Evolutionary conservation across 2,329 filamentous ascomycete genomes (phyloP).

Genomic region (Nemania bipapillata): DNA sequence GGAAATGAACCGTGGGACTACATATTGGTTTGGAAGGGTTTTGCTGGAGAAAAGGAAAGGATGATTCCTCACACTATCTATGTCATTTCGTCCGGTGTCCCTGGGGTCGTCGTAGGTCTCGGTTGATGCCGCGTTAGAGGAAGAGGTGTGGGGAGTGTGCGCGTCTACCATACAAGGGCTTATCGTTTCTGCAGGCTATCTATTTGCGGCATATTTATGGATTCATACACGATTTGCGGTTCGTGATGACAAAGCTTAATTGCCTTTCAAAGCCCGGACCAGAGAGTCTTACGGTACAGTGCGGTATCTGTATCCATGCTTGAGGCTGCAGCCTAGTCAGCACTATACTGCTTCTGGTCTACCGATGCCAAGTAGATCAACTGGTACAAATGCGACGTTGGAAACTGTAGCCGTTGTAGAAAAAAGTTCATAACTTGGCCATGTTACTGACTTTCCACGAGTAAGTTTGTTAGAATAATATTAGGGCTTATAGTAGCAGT

Average conservation of each 20-base stretch:
- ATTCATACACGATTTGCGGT: not conserved
- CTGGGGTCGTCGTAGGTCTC: not conserved
- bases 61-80: not conserved
- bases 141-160: not conserved
- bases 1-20: not conserved
- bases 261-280: not conserved
- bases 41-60: not conserved
- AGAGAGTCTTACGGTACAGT: not conserved
- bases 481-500: not conserved
- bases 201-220: not conserved
- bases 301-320: not conserved
- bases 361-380: not conserved
- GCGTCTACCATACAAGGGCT: not conserved
- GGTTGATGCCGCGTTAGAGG: not conserved
- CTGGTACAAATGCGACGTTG: not conserved
- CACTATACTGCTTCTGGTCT: not conserved
- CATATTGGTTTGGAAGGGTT: not conserved
- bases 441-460: not conserved
- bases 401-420: not conserved
- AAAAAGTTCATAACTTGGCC: not conserved
- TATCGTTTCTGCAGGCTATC: not conserved
- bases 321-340: not conserved
- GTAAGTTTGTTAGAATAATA: not conserved
- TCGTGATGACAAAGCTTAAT: conserved; percentile 2
- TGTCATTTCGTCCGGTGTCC: not conserved